Conservation (phyloP, 2,329 filamentous ascomycete species). For the Raffaelea arxii region DNA sequence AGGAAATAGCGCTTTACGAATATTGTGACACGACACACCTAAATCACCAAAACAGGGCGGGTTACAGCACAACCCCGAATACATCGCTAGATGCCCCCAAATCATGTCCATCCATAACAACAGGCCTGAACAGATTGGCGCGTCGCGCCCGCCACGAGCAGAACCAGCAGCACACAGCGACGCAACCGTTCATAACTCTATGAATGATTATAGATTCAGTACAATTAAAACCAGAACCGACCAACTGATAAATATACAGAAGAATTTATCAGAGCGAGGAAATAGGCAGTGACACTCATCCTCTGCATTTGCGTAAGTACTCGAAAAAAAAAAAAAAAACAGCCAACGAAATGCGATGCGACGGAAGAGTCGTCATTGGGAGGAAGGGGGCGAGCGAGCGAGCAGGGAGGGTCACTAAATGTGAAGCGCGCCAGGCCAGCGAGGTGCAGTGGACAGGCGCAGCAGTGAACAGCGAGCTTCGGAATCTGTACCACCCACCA, state of each 20-base stretch:
- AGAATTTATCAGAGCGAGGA: background rate
- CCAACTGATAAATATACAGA: background rate
- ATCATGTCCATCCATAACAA: slow-evolving; percentile 8
- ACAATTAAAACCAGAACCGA: background rate
- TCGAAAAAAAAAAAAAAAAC: no score
- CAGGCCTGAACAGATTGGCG: background rate
- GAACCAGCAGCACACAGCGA: slow-evolving; percentile 3
- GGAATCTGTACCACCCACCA: no score
- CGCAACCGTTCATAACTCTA: no score
- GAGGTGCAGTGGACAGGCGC: no score
- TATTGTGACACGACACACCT: slow-evolving; percentile 8
- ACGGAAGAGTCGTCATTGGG: no score
- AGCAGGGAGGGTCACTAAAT: no score
- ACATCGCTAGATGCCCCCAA: slow-evolving; percentile 6
- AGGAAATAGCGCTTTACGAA: slow-evolving; percentile 4
- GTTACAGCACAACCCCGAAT: slow-evolving; percentile 1
- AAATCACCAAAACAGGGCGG: slow-evolving; percentile 1
- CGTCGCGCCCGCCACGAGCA: background rate
- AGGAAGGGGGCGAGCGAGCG: no score
- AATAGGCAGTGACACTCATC: slow-evolving; percentile 3
- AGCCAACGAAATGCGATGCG: no score
- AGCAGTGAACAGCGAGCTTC: no score
- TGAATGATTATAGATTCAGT: no score
- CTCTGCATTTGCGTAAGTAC: background rate
- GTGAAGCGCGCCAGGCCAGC: no score